A percentile compares a stretch with the other conserved stretches of the same genome.
phyloP scores from a whole-genome alignment of 2,329 filamentous ascomycete species.

The Cladosporium colombiae region DNA sequence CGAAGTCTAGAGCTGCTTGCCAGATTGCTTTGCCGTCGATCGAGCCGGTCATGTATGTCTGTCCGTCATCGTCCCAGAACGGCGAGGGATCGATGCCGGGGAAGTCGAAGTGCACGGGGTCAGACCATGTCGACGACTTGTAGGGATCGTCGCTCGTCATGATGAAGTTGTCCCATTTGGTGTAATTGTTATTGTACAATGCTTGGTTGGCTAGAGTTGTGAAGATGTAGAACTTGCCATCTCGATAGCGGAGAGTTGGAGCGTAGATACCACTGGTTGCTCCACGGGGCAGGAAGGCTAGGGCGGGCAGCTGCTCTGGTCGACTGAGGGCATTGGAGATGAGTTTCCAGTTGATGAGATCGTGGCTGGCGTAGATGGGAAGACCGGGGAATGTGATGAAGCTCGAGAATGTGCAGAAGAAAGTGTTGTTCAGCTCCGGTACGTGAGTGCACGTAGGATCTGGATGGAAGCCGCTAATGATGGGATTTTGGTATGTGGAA shows the following conservation, averaged over 20 bases:
- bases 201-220: constrained; percentile 35
- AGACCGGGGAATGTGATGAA: constrained; percentile 49
- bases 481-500: constrained; percentile 42
- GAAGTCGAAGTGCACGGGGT: constrained; percentile 50
- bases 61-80: constrained; percentile 60
- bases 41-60: constrained; percentile 48
- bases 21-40: constrained; percentile 31
- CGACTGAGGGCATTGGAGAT: constrained; percentile 39
- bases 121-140: constrained; percentile 47
- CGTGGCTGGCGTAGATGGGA: constrained; percentile 46
- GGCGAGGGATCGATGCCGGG: constrained; percentile 55
- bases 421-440: constrained; percentile 47
- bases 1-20: constrained; percentile 36
- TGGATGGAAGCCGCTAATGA: constrained; percentile 49
- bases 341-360: constrained; percentile 46
- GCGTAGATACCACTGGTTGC: constrained; percentile 45
- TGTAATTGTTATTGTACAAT: constrained; percentile 31
- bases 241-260: constrained; percentile 42
- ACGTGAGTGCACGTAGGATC: constrained; percentile 49
- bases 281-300: constrained; percentile 36
- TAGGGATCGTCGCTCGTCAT: constrained; percentile 48
- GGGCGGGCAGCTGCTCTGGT: constrained; percentile 39
- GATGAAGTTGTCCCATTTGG: constrained; percentile 47
- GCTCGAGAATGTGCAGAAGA: constrained; percentile 47
- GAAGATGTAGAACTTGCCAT: constrained; percentile 43